phyloP scores from a whole-genome alignment of 129 eudicot genomes.

The Tagetes patula region DNA sequence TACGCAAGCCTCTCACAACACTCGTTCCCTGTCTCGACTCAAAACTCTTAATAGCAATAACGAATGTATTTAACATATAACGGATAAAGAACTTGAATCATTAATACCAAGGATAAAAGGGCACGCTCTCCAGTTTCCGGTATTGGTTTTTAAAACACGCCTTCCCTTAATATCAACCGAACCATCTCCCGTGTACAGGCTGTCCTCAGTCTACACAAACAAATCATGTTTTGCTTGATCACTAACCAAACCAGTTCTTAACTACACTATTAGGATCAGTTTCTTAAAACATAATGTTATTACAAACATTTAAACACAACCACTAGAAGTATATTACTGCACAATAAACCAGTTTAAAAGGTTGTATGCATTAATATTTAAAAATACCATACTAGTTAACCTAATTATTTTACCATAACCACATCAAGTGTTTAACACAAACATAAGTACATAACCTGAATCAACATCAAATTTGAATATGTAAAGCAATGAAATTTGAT shows the following conservation, averaged over 20 bases:
- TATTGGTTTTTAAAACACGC: constrained; percentile 65
- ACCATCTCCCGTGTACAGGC: constrained; percentile 78
- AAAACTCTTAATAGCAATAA: constrained; percentile 5
- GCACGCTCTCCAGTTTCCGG: constrained; percentile 96
- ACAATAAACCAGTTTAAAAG: too few species aligned
- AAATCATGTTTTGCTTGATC: background rate
- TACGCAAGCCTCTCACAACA: constrained; percentile 88
- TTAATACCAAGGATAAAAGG: constrained; percentile 75
- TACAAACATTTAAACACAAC: background rate
- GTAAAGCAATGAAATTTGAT: too few species aligned
- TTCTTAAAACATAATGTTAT: background rate
- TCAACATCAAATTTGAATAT: too few species aligned
- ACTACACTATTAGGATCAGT: background rate
- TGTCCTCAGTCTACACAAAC: constrained; percentile 43
- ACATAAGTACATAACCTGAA: too few species aligned
- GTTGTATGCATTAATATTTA: background rate
- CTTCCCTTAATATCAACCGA: constrained; percentile 70
- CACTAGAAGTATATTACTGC: background rate
- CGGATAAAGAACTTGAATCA: background rate
- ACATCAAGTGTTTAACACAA: background rate
- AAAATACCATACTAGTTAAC: background rate
- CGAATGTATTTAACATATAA: background rate
- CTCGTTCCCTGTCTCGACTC: constrained; percentile 60
- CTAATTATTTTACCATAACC: background rate
- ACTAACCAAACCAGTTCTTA: background rate